Evolutionary conservation across 805 yeast species (phyloP).

Genomic region (Candida nitratophila): DNA sequence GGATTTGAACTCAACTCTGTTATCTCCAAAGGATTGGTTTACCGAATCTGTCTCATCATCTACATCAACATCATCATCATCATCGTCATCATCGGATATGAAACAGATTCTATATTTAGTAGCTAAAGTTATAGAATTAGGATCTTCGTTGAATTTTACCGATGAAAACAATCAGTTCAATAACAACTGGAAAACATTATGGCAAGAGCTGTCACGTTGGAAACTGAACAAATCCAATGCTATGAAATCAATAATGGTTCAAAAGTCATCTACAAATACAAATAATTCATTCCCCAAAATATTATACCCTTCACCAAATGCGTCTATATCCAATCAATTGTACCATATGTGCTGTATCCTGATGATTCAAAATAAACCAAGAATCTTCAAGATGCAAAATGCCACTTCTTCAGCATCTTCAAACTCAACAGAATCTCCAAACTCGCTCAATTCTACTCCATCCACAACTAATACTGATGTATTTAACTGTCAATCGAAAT

Average conservation of each 20-base stretch:
- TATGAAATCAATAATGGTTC: slow-evolving; percentile 27
- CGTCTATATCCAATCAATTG: slow-evolving; percentile 30
- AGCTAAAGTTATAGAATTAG: slow-evolving; percentile 29
- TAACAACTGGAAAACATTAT: slow-evolving; percentile 30
- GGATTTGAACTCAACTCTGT: slow-evolving; percentile 26
- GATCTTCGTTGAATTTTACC: slow-evolving; percentile 12
- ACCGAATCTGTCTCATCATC: too few relatives aligned
- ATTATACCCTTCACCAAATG: slow-evolving; percentile 29
- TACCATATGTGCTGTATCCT: slow-evolving; percentile 33
- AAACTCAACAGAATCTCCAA: not conserved
- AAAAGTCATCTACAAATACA: slow-evolving; percentile 3
- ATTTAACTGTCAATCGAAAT: slow-evolving; percentile 10
- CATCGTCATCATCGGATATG: too few relatives aligned
- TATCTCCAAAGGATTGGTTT: slow-evolving; percentile 22
- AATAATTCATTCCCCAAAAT: slow-evolving; percentile 29
- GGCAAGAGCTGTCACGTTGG: slow-evolving; percentile 35
- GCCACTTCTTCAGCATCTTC: slow-evolving; percentile 1
- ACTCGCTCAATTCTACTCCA: not conserved
- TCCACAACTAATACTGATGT: slow-evolving; percentile 3
- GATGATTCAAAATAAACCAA: slow-evolving; percentile 33
- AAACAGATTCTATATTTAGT: slow-evolving; percentile 11
- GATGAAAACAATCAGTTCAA: slow-evolving; percentile 19
- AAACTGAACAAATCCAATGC: slow-evolving; percentile 26
- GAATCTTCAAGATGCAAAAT: slow-evolving; percentile 18
- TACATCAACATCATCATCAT: too few relatives aligned